Evolutionary conservation across 345 rosid species (phyloP).

Genomic region (Garcia nutans): DNA sequence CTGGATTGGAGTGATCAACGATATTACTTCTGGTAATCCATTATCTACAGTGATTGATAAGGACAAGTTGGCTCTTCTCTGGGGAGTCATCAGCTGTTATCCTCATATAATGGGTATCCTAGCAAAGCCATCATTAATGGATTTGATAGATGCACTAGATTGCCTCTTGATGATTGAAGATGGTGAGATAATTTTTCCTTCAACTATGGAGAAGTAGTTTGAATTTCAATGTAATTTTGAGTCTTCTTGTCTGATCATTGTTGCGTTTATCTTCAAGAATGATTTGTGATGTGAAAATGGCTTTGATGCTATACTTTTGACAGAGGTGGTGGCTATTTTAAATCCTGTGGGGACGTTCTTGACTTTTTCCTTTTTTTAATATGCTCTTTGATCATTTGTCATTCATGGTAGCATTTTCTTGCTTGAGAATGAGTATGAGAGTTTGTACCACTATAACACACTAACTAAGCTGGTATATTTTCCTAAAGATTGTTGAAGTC

Average conservation of each 20-base stretch:
- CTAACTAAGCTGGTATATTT: background rate
- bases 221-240: background rate
- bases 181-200: conserved; percentile 42
- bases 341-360: background rate
- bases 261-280: background rate
- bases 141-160: conserved; percentile 55
- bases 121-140: conserved; percentile 39
- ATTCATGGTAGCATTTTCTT: background rate
- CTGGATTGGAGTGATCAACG: conserved; percentile 36
- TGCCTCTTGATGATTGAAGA: conserved; percentile 38
- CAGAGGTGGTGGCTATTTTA: background rate
- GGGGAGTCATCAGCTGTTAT: conserved; percentile 74
- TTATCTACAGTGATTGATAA: conserved; percentile 37
- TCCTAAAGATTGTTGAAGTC: conserved; percentile 3
- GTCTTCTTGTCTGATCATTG: background rate
- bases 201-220: background rate
- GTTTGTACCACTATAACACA: conserved; percentile 5
- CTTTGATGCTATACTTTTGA: background rate
- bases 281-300: background rate
- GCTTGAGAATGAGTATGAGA: background rate
- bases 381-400: background rate
- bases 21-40: conserved; percentile 26
- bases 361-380: conserved; percentile 2
- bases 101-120: conserved; percentile 42
- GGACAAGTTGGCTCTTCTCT: conserved; percentile 52